Conservation (phyloP, 2,329 filamentous ascomycete genomes). For the Rutstroemia sp. region DNA sequence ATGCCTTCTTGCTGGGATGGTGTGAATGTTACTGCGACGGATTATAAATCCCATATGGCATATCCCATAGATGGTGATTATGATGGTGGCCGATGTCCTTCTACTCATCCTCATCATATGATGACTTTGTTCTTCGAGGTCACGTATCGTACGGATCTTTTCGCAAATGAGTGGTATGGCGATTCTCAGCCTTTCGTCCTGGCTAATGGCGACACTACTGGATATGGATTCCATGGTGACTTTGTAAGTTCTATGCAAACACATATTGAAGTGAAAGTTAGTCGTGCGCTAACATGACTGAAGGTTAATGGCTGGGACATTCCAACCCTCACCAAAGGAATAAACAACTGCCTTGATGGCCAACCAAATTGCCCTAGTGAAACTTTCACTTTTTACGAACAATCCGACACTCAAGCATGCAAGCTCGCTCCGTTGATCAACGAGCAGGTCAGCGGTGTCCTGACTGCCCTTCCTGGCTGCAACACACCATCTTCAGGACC, state of each 20-base stretch:
- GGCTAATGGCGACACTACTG: slow-evolving; percentile 9
- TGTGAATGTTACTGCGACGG: slow-evolving; percentile 42
- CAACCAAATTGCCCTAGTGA: not conserved
- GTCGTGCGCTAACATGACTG: not conserved
- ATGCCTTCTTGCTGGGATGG: slow-evolving; percentile 59
- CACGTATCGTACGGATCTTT: slow-evolving; percentile 47
- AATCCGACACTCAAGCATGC: slow-evolving; percentile 6
- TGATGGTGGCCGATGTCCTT: slow-evolving; percentile 41
- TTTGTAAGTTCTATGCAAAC: not conserved
- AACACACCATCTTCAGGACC: slow-evolving; percentile 2
- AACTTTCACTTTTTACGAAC: slow-evolving; percentile 6
- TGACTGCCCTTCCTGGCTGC: slow-evolving; percentile 3
- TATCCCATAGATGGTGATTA: slow-evolving; percentile 36
- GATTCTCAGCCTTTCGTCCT: slow-evolving; percentile 34
- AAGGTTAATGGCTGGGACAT: slow-evolving; percentile 10
- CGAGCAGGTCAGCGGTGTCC: not conserved
- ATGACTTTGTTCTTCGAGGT: slow-evolving; percentile 55
- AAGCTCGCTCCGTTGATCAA: slow-evolving; percentile 5
- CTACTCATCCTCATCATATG: slow-evolving; percentile 45
- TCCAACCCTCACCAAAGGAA: slow-evolving; percentile 4
- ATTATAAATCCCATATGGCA: slow-evolving; percentile 50
- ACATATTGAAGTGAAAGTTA: not conserved
- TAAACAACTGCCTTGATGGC: slow-evolving; percentile 4
- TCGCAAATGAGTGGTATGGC: slow-evolving; percentile 53
- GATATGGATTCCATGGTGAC: slow-evolving; percentile 11